Percentiles rank a stretch among this genome's conserved stretches.
Conservation (phyloP, 2,329 filamentous ascomycete genomes). For the Alternaria gaisen region DNA sequence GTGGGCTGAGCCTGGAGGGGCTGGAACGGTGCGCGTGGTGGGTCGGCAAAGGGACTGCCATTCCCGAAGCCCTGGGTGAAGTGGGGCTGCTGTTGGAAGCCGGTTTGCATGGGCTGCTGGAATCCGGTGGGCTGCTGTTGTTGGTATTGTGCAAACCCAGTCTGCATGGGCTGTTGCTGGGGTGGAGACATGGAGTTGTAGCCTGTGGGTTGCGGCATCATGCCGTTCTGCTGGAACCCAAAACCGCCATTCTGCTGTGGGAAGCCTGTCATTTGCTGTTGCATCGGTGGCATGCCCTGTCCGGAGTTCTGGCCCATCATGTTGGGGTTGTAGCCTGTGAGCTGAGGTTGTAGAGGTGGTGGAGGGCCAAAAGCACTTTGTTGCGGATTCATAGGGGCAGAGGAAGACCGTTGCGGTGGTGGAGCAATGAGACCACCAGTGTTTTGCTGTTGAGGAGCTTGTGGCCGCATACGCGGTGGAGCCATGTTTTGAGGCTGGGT, state of each 20-base stretch:
- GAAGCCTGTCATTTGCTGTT: slow-evolving; percentile 53
- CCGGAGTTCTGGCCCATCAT: slow-evolving; percentile 72
- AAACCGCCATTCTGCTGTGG: slow-evolving; percentile 47
- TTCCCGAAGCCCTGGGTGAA: slow-evolving; percentile 59
- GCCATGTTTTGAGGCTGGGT: slow-evolving; percentile 50
- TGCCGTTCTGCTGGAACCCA: slow-evolving; percentile 48
- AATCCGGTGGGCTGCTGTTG: slow-evolving; percentile 55
- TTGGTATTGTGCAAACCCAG: slow-evolving; percentile 53
- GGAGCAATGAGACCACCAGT: slow-evolving; percentile 74
- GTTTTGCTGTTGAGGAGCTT: slow-evolving; percentile 71
- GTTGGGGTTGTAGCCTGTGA: slow-evolving; percentile 72
- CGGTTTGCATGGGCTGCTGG: slow-evolving; percentile 60
- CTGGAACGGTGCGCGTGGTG: slow-evolving; percentile 58
- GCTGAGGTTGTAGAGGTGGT: slow-evolving; percentile 79
- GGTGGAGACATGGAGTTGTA: slow-evolving; percentile 42
- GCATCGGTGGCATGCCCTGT: slow-evolving; percentile 52
- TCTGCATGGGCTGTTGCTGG: slow-evolving; percentile 57
- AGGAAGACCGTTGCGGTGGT: slow-evolving; percentile 81
- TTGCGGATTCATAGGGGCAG: slow-evolving; percentile 79
- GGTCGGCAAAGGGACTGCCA: slow-evolving; percentile 62
- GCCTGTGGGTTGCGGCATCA: slow-evolving; percentile 52
- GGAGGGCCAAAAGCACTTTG: slow-evolving; percentile 75
- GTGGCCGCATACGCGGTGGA: slow-evolving; percentile 71
- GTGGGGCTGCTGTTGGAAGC: slow-evolving; percentile 36
- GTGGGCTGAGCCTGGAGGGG: slow-evolving; percentile 52